Base-by-base conservation (phyloP, 23 red algal genomes). In the Gracilaria domingensis region DNA sequence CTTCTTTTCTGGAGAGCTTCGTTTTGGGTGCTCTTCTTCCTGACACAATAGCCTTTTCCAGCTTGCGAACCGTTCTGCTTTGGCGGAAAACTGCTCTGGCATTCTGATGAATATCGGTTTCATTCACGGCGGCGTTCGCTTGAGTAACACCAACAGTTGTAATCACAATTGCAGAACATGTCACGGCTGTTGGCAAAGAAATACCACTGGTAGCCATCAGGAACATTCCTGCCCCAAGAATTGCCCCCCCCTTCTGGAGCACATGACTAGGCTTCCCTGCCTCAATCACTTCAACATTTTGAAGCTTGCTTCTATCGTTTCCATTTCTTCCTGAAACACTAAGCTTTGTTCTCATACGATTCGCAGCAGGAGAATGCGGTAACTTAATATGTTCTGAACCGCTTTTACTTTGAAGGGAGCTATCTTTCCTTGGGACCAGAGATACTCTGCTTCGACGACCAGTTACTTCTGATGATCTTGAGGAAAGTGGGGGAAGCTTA, bases 171-270 rank as follows among this genome's bases (percentile, higher is more conserved):
- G 72, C 72, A 28, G 72, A 77, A 51, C 20, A 45, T 5, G 72
- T 77, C 39, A 77, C 45, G 8, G 38, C 38, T 49, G 21, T 25
- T 14, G 72, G 42, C n/a, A 77, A 77, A 30, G 72, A 77, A 9
- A 50, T 17, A 13, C 72, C 72, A 51, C 72, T 77, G 23, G 45
- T 50, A 4, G 72, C 72, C 72, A 77, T 77, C 20, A 77, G 12
- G 23, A 77, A 16, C 21, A 50, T 37, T 77, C 72, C 72, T 25
- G 26, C 42, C 16, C 72, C 72, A 77, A 77, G 72, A 49, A 77
- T 14, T 23, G 72, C 72, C 5, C 39, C 72, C 26, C 72, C 72
- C 20, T 77, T 77, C 39, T 77, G 0, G 28, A 77, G 72, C 72
- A 77, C 6, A 37, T 18, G 1, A 34, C 14, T 32, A 20, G 64